Conservation (phyloP, 176 grass and related monocot species). For the Hordeum vulgare region DNA sequence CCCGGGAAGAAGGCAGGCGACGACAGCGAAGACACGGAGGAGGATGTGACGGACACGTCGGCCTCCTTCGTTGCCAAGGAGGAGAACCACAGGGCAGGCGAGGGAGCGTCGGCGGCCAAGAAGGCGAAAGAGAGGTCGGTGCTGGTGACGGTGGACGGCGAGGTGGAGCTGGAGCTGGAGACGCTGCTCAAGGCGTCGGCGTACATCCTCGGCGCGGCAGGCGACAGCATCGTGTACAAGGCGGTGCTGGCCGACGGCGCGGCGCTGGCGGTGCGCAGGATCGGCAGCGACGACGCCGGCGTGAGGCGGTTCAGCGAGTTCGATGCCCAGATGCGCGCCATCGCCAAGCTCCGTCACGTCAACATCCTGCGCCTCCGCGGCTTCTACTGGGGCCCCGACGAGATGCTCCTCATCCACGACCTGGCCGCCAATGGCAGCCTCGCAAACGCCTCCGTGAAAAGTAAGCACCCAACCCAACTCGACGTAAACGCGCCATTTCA, state of each 20-base stretch:
- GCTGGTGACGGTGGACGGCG: conserved; percentile 73
- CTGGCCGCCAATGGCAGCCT: conserved; percentile 82
- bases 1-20: conserved; percentile 49
- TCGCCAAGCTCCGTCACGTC: conserved; percentile 53
- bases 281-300: conserved; percentile 49
- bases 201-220: conserved; percentile 65
- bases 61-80: conserved; percentile 41
- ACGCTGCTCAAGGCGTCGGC: conserved; percentile 81
- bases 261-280: conserved; percentile 61
- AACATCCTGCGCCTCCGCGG: conserved; percentile 79
- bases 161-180: conserved; percentile 65
- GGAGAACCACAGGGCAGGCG: neutral
- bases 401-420: conserved; percentile 92
- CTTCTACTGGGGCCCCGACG: conserved; percentile 87
- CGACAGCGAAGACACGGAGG: conserved; percentile 46
- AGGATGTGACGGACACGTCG: conserved; percentile 50
- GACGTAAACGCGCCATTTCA: neutral
- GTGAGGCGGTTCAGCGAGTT: conserved; percentile 63
- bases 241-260: conserved; percentile 62
- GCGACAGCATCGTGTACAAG: conserved; percentile 85
- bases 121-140: conserved; percentile 18
- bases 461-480: conserved; percentile 16
- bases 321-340: conserved; percentile 56
- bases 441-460: conserved; percentile 58
- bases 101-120: neutral